Evolutionary conservation across 1,284 basidiomycete species (phyloP), one percentile per base, ranked within the genome.

Genomic region (Rhodotorula mucilaginosa): DNA sequence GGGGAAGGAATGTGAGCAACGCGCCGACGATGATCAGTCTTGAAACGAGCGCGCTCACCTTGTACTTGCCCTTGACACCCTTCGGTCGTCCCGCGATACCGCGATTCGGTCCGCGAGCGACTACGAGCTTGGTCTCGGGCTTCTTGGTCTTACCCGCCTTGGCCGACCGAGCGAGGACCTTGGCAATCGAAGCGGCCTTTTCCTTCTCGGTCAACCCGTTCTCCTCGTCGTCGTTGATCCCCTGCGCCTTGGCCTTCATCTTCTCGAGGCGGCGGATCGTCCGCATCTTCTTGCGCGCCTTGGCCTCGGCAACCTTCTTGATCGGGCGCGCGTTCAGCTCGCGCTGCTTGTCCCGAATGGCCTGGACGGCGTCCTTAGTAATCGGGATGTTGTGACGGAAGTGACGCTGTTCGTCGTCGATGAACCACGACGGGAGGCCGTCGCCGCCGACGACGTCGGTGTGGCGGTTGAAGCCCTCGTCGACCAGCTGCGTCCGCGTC

Each of bases 261-360:
- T 93, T 96, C 78, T 97, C 92, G 29, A 98, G 83, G 62, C 89
- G 85, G 78, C 92, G 90, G 29, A 88, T 86, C 6, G 93, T 92
- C 82, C 90, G 92, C 81, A 92, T 84, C 85, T 99, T 99, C 84
- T 99, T 99, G 73, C 97, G 87, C 51, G 93, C 94, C 83, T 99
- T 99, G 58, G 97, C 97, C 83, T 99, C 97, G 26, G 96, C 97
- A 18, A 99, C 71, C 85, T 99, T 99, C 84, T 98, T 99, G 84
- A 99, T 99, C 23, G 97, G 97, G 19, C 97, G 88, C 3, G 96
- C 95, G 80, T 99, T 94, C 60, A 99, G 85, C 8, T 93, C 93
- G 34, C 95, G 89, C 83, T 97, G 92, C 80, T 90, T 92, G 23
- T 91, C 93, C 49, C 92, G 88, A 51, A 99, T 85, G 5, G 89